Evolutionary conservation across 2,329 filamentous ascomycete species (phyloP), one percentile per base, ranked within the genome.

Genomic region (Cordyceps cicadae): DNA sequence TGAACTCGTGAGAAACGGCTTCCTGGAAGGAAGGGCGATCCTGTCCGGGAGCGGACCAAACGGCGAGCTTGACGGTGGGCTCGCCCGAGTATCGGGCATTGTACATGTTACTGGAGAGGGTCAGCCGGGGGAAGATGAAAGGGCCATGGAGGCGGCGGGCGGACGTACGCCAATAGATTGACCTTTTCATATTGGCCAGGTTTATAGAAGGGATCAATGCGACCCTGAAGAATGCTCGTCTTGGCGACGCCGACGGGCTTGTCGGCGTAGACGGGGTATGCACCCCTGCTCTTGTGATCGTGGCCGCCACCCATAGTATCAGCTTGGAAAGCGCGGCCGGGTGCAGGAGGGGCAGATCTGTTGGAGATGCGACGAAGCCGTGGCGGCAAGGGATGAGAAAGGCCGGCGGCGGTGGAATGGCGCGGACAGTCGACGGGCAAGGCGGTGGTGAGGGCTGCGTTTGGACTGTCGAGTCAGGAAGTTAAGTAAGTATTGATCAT

Each of bases 21-120:
- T 97, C 90, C 64, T 92, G 77, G 76, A 99, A 99, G 3, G 87
- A 87, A 2, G 94, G 94, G 17, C 94, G 86, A 29, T 86, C 81
- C 55, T 90, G 85, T 67, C 87, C 79, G 1, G 92, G 92, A 15
- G 91, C 90, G 61, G 89, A 87, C 84, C 92, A 96, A 62, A 92
- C 90, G 62, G 82, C 90, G 61, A 99, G 86, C 75, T 92, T 88
- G 69, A 97, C 85, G 71, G 93, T 82, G 32, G 90, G 84, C 65
- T 85, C 77, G 66, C 91, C 91, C 11, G 86, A 86, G 63, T 70
- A 71, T 45, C 67, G 71, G 58, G 69, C 72, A 64, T 75, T 75
- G 69, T 74, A 72, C 64, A 76, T 68, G 59, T 74, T 75, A 32
- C 74, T 76, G 53, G 17, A 57, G 43, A 26, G 15, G 62, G 64